Percentiles rank a stretch among this genome's conserved stretches.
Conservation (phyloP, 805 yeast species). For the Starmerella stigmatis region DNA sequence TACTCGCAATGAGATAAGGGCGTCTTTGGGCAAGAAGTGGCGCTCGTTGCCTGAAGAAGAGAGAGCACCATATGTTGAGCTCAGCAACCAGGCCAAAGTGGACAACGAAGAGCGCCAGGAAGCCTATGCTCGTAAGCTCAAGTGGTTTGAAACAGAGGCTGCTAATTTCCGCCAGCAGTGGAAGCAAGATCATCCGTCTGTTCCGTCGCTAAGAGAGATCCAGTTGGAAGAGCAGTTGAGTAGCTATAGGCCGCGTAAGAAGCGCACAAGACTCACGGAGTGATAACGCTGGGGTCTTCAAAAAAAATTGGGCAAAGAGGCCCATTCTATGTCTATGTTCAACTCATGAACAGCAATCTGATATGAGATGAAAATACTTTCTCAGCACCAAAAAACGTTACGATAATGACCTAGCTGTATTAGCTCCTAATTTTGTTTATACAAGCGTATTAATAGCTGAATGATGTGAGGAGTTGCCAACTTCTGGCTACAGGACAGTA, state of each 20-base stretch:
- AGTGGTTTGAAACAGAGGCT: constrained; percentile 32
- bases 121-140: constrained; percentile 28
- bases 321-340: no score
- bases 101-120: constrained; percentile 30
- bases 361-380: no score
- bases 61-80: constrained; percentile 32
- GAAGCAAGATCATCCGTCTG: constrained; percentile 30
- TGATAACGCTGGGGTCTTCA: neutral
- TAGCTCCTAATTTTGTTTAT: no score
- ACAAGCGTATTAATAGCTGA: no score
- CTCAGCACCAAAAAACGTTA: no score
- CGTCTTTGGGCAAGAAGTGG: constrained; percentile 35
- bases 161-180: constrained; percentile 33
- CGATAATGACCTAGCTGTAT: no score
- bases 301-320: no score
- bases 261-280: constrained; percentile 17
- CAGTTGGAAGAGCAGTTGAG: constrained; percentile 20
- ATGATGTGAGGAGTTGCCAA: no score
- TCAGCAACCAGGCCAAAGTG: constrained; percentile 30
- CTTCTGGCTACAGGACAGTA: no score
- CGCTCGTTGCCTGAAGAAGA: constrained; percentile 32
- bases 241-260: constrained; percentile 12
- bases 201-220: constrained; percentile 21
- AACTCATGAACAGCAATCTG: no score
- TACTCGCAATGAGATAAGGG: constrained; percentile 34